Percentiles rank a stretch among this genome's conserved stretches.
These are phyloP conservation scores for Scutellaria galericulata DNA, from an alignment of 257 asterid species.

Conservation along the genomic window DNA sequence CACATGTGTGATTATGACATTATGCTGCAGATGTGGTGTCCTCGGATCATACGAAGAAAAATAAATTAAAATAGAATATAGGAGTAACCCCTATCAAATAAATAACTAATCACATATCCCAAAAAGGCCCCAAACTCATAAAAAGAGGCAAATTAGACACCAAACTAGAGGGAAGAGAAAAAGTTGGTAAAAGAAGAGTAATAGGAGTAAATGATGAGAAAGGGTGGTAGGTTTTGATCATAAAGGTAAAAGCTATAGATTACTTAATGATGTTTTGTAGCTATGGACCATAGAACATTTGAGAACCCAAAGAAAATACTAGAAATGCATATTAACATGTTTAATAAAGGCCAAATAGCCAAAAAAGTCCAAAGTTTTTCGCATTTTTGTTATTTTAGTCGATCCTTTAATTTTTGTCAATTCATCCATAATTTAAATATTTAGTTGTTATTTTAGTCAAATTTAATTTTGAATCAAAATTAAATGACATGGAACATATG, in stretches of 20 bases:
- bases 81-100: not conserved
- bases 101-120: not conserved
- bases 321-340: constrained; percentile 30
- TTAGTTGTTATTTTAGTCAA: no score
- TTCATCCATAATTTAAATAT: no score
- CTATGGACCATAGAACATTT: constrained; percentile 28
- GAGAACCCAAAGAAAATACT: constrained; percentile 12
- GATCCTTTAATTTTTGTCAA: no score
- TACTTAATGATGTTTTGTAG: constrained; percentile 27
- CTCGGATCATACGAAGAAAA: not conserved
- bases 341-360: no score
- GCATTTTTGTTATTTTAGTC: no score
- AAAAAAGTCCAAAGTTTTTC: no score
- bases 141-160: constrained; percentile 10
- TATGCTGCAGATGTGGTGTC: not conserved
- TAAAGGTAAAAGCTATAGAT: constrained; percentile 26
- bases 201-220: constrained; percentile 21
- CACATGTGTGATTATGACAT: not conserved
- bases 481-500: no score
- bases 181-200: constrained; percentile 18
- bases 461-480: no score
- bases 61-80: not conserved
- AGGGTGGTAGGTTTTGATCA: constrained; percentile 20
- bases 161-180: constrained; percentile 24
- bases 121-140: constrained; percentile 4